Percentiles rank a stretch among this genome's conserved stretches.
phyloP scores from a whole-genome alignment of 257 asterid species.

The Plantago elongata region DNA sequence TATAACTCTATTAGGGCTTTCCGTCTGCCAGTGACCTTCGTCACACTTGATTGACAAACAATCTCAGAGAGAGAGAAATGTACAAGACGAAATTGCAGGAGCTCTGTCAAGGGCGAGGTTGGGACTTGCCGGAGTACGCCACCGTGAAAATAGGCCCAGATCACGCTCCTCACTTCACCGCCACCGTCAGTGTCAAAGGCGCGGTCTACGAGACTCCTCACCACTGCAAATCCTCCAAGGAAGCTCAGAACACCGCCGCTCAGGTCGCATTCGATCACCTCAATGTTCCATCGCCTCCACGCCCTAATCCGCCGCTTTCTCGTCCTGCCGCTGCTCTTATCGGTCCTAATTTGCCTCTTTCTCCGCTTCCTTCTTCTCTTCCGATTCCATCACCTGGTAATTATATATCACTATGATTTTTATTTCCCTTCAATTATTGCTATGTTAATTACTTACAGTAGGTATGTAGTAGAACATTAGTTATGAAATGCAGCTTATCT shows the following conservation, averaged over 20 bases:
- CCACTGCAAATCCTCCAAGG: conserved; percentile 43
- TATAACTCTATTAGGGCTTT: no score
- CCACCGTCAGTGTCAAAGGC: conserved; percentile 39
- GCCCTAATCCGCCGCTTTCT: not conserved
- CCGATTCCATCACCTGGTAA: conserved; percentile 33
- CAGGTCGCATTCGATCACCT: conserved; percentile 35
- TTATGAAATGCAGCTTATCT: no score
- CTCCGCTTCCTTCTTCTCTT: conserved; percentile 33
- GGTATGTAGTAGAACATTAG: no score
- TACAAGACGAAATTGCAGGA: conserved; percentile 60
- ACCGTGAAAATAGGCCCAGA: conserved; percentile 45
- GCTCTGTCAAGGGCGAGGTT: conserved; percentile 42
- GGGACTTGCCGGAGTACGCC: conserved; percentile 55
- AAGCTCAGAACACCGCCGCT: conserved; percentile 62
- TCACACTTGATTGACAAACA: no score
- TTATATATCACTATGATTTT: not conserved
- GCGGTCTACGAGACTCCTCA: conserved; percentile 35
- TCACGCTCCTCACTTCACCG: conserved; percentile 58
- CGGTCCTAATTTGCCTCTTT: conserved; percentile 15
- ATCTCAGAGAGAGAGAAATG: conserved; percentile 26
- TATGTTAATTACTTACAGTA: not conserved
- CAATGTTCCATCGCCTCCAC: not conserved
- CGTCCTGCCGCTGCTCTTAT: not conserved
- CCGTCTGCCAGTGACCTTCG: no score
- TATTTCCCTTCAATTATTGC: not conserved